These are phyloP conservation scores for Blastobotrys capitulatus DNA, from an alignment of 1,139 yeast genomes.

Conservation along the genomic window DNA sequence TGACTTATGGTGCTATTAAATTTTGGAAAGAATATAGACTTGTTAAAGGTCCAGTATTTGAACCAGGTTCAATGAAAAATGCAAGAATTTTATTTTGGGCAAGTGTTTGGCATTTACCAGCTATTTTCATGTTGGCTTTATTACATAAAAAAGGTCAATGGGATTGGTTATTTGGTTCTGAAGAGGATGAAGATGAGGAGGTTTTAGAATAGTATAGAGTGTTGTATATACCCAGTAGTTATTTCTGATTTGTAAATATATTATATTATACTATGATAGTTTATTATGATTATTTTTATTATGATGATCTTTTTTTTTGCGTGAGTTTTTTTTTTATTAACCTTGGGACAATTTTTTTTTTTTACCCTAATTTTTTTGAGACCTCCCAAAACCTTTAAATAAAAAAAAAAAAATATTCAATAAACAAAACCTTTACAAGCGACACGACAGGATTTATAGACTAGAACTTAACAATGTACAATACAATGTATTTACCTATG, in stretches of 20 bases:
- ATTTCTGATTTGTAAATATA: too few relatives aligned
- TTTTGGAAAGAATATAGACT: conserved; percentile 54
- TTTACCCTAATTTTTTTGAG: too few relatives aligned
- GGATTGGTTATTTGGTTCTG: conserved; percentile 54
- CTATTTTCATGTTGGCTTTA: conserved; percentile 84
- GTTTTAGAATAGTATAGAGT: not conserved
- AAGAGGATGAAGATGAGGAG: conserved; percentile 8
- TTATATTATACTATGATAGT: too few relatives aligned
- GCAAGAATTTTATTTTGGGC: conserved; percentile 92
- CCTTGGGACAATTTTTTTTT: too few relatives aligned
- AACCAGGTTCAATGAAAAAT: conserved; percentile 24
- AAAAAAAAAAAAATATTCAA: too few relatives aligned
- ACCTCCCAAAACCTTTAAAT: too few relatives aligned
- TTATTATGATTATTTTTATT: too few relatives aligned
- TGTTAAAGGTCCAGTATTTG: conserved; percentile 19
- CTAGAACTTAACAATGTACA: not conserved
- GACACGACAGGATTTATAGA: too few relatives aligned
- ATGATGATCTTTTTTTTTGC: too few relatives aligned
- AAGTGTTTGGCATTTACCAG: conserved; percentile 91
- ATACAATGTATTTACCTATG: not conserved
- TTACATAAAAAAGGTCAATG: conserved; percentile 92
- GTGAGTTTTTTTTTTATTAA: too few relatives aligned
- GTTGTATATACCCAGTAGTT: too few relatives aligned
- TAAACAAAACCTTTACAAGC: too few relatives aligned
- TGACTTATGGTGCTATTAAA: conserved; percentile 68